Percentiles rank a stretch among this genome's conserved stretches.
These are phyloP conservation scores for Penicillium angulare DNA, from an alignment of 495 filamentous ascomycete species.

Conservation along the genomic window DNA sequence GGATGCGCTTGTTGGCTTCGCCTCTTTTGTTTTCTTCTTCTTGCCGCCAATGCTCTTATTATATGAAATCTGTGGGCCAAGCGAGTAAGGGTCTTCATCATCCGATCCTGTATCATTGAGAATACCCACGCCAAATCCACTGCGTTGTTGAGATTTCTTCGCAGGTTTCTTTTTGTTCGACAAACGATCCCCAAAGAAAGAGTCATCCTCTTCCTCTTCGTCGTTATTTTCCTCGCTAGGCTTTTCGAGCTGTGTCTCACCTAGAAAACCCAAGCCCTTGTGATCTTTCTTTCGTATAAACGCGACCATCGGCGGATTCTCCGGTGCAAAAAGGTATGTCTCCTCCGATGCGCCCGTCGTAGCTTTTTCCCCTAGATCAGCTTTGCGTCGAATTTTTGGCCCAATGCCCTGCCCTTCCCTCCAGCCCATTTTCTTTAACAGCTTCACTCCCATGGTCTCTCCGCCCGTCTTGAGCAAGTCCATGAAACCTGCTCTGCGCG, in stretches of 20 bases:
- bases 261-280: conserved; percentile 79
- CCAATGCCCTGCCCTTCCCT: conserved; percentile 90
- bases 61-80: conserved; percentile 90
- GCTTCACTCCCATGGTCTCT: conserved; percentile 85
- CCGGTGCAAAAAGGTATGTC: conserved; percentile 83
- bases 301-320: conserved; percentile 72
- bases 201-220: conserved; percentile 46
- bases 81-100: conserved; percentile 91
- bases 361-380: conserved; percentile 57
- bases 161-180: conserved; percentile 38
- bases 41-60: conserved; percentile 80
- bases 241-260: conserved; percentile 56
- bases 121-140: conserved; percentile 83
- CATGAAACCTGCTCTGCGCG: conserved; percentile 58
- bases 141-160: conserved; percentile 53
- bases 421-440: conserved; percentile 95
- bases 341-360: conserved; percentile 40
- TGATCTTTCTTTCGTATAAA: conserved; percentile 75
- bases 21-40: conserved; percentile 74
- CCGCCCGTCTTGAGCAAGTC: conserved; percentile 73
- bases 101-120: conserved; percentile 97
- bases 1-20: conserved; percentile 35
- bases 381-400: conserved; percentile 77
- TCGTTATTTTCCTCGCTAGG: conserved; percentile 40
- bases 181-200: conserved; percentile 42